phyloP scores from a whole-genome alignment of 495 filamentous ascomycete species.

The Xylaria grammica region DNA sequence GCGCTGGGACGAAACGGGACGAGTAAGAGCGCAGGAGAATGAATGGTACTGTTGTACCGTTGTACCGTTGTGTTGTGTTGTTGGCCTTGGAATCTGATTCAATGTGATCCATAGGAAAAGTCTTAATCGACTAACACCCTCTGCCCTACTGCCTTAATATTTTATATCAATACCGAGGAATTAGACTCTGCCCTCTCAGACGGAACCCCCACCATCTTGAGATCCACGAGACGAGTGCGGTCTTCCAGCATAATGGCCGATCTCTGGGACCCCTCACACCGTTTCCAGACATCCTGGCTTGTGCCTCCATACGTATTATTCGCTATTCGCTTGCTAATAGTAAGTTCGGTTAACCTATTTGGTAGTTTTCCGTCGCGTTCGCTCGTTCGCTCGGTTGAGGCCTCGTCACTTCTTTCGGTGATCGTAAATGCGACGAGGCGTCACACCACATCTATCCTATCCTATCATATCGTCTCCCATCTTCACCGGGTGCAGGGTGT shows the following conservation, averaged over 20 bases:
- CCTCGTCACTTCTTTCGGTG: neutral
- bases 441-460: neutral
- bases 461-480: neutral
- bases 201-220: too few species aligned
- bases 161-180: too few species aligned
- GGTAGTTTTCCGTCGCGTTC: neutral
- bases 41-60: too few species aligned
- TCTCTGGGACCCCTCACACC: conserved; percentile 62
- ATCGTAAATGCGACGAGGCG: neutral
- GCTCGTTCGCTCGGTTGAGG: neutral
- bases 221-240: neutral
- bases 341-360: conserved; percentile 33
- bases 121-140: too few species aligned
- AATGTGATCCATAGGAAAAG: too few species aligned
- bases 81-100: too few species aligned
- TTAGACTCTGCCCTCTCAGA: too few species aligned
- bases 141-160: too few species aligned
- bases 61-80: too few species aligned
- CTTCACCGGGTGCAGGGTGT: too few species aligned
- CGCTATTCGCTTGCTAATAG: conserved; percentile 61
- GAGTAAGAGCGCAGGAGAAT: too few species aligned
- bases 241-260: conserved; percentile 26
- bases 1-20: too few species aligned
- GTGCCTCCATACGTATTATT: conserved; percentile 68
- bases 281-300: conserved; percentile 78